Evolutionary conservation across 2,329 filamentous ascomycete genomes (phyloP), one percentile per base, ranked within the genome.

Genomic region (Aspergillus vadensis): DNA sequence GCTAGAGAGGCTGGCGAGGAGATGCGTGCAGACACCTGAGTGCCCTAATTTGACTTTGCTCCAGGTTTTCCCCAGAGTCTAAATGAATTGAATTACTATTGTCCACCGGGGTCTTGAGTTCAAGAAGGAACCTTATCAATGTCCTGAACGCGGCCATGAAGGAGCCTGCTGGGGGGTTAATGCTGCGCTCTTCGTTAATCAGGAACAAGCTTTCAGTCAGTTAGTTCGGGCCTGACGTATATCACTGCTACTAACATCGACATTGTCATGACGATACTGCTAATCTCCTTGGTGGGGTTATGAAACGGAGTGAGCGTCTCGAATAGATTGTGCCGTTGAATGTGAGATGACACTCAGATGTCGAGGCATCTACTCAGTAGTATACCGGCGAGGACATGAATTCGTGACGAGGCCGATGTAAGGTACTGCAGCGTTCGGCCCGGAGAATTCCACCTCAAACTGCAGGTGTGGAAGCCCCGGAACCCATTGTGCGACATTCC

Each of bases 391-490:
- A 50, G 25, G n/a, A 50, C 23, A n/a, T 6, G 44, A 30, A 17
- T 32, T 27, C n/a, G 47, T 50, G 44, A 32, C n/a, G 19, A 36
- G n/a, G 19, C 53, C 53, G 47, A 55, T 55, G 53, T 55, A 47
- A 55, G 53, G 53, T 55, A 47, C 53, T 55, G 53, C 53, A 55
- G 53, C 44, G 53, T 43, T 55, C 53, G 53, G 53, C 41, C 32
- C 53, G 63, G 64, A 55, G 52, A 60, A 60, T 66, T 63, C 53
- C 58, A 62, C 47, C 57, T 63, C 32, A 58, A 58, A 38, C 52
- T 59, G 38, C 32, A 55, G 19, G 47, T 10, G 36, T 60, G 59
- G 57, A 57, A 59, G 39, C 15, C 25, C 57, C 57, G 30, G 39
- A 49, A 50, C 17, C 47, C 25, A 53, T 55, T 27, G 38, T 51